Base-by-base conservation (phyloP, 139 green algal genomes). In the Marvania coccoides region DNA sequence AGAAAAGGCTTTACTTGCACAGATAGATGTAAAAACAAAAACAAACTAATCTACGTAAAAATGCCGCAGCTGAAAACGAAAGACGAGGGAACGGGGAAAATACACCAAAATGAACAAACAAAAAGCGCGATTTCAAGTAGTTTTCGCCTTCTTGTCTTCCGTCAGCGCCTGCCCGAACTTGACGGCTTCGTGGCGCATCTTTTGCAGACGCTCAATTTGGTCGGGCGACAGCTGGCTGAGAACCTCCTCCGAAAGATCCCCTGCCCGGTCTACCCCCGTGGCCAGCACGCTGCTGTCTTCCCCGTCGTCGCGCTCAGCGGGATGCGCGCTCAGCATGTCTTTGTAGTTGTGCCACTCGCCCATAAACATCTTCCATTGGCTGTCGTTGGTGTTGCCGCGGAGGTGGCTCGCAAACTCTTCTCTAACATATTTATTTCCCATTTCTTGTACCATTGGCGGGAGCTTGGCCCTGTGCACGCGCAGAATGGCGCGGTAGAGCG, bases 281-380 rank as follows among this genome's bases (percentile, higher is more conserved):
- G 19, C 19, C 42, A 51, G 42, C 19, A 19, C 42, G 42, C 19
- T 51, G 42, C 42, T 51, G 19, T 51, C 42, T 51, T 51, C 42
- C 54, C 42, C 19, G 26, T 10, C 42, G 19, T n/a, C n/a, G n/a
- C n/a, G n/a, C n/a, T n/a, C n/a, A n/a, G n/a, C n/a, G n/a, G n/a
- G n/a, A n/a, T 35, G 19, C 42, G 19, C 54, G 7, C 39, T 6
- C 6, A 93, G 62, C 72, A 77, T 80, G 14, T 65, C 48, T 6
- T 73, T 23, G 45, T 95, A 95, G 2, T n/a, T 23, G 7, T 42
- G 30, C 88, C 88, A 95, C 70, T 92, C 74, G 5, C 28, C 2
- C 5, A 56, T 55, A 63, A 95, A 95, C 58, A 79, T 63, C 13
- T 46, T 14, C 88, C 87, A 94, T 66, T 93, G 86, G 14, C 59